These are phyloP conservation scores for Secale cereale DNA, from an alignment of 176 grass and related monocot species.

Conservation along the genomic window DNA sequence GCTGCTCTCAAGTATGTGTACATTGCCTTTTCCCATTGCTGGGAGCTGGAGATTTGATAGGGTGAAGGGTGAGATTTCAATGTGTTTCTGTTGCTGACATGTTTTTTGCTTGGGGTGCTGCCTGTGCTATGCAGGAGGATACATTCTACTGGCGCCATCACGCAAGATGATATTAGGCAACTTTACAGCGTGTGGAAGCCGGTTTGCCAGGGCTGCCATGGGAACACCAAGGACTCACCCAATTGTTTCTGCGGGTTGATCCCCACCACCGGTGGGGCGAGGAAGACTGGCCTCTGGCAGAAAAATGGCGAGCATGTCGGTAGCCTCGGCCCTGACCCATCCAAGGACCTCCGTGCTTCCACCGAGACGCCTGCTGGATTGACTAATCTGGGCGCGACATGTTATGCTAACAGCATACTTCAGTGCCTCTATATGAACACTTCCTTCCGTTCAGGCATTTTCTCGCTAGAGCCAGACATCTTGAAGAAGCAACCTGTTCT, in stretches of 20 bases:
- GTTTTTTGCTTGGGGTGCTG: conserved; percentile 5
- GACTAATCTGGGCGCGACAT: conserved; percentile 92
- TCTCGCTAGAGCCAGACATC: conserved; percentile 73
- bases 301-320: conserved; percentile 66
- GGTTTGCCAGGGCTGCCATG: conserved; percentile 81
- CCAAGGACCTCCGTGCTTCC: conserved; percentile 64
- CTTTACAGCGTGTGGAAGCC: conserved; percentile 68
- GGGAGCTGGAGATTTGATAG: neutral
- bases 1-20: conserved; percentile 67
- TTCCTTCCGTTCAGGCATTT: conserved; percentile 70
- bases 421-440: conserved; percentile 99
- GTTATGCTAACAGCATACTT: conserved; percentile 98
- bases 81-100: conserved; percentile 6
- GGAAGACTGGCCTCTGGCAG: conserved; percentile 84
- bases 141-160: conserved; percentile 64
- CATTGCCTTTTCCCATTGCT: conserved; percentile 12
- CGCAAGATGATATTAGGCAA: conserved; percentile 55
- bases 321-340: conserved; percentile 64
- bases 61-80: neutral
- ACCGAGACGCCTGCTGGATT: conserved; percentile 78
- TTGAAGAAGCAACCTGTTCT: conserved; percentile 78
- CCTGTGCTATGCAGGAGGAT: conserved; percentile 64
- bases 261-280: conserved; percentile 52
- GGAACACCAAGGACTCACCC: conserved; percentile 84
- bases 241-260: conserved; percentile 95